Evolutionary conservation across 2,329 filamentous ascomycete species (phyloP).

Genomic region (Zasmidium angulare): DNA sequence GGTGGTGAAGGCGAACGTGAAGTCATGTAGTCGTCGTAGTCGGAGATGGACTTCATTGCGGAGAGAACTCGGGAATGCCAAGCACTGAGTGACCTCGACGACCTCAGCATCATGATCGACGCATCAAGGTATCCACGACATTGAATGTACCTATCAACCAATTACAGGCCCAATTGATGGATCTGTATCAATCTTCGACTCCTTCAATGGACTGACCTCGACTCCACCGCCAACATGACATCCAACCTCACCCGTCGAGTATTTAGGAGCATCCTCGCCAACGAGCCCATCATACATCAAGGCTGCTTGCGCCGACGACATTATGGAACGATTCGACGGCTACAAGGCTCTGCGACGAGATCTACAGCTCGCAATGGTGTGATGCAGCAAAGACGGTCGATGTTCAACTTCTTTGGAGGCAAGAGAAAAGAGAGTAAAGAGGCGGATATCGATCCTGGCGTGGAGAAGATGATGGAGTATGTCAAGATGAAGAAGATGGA

Average conservation of each 20-base stretch:
- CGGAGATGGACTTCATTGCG: conserved; percentile 1
- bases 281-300: conserved; percentile 48
- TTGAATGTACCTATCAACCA: conserved; percentile 8
- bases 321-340: conserved; percentile 8
- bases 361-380: background rate
- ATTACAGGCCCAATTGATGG: background rate
- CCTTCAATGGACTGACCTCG: conserved; percentile 4
- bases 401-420: conserved; percentile 62
- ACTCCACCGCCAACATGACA: conserved; percentile 46
- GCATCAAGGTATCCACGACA: background rate
- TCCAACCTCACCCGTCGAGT: conserved; percentile 62
- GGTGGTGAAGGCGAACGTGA: background rate
- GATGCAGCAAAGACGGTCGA: conserved; percentile 47
- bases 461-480: conserved; percentile 70
- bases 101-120: background rate
- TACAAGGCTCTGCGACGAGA: conserved; percentile 1
- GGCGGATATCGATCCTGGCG: conserved; percentile 67
- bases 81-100: background rate
- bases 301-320: conserved; percentile 44
- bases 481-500: conserved; percentile 62
- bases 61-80: background rate
- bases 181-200: background rate
- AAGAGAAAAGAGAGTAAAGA: conserved; percentile 59
- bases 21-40: no score
- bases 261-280: conserved; percentile 57